Base-by-base conservation (phyloP, 352 stramenopile species). In the Globisporangium rhizosaccharum region DNA sequence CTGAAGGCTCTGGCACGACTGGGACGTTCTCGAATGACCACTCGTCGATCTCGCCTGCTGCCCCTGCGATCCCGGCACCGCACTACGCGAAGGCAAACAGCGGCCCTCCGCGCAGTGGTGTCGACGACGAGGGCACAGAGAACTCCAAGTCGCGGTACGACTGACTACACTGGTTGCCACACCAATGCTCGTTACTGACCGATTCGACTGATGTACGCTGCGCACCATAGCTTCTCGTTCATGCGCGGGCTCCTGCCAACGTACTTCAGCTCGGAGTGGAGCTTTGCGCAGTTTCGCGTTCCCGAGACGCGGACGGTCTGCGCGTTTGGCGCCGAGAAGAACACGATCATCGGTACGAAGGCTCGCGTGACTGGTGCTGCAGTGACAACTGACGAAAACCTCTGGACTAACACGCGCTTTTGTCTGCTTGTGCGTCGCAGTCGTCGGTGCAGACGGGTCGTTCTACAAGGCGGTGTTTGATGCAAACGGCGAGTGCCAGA, bases 221-320 rank as follows among this genome's bases (percentile, higher is more conserved):
- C 14, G 20, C 11, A 49, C 20, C 56, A n/a, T 5, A 94, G 83
- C 44, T 91, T 95, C 62, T 93, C 83, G 12, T 92, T 97, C 51
- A 92, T 97, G 76, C 82, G 85, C 23, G 88, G 90, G 48, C 68
- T 96, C 23, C 61, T 98, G 56, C 92, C 92, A 10, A 96, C 95
- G 69, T 98, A 98, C 64, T 97, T 98, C 62, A 94, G 80, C 71
- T 94, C 81, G 12, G 92, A 98, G 59, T 97, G 92, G 88, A 97
- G 88, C 63, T 96, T 96, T 62, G 92, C 90, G n/a, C 88, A 97
- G 66, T 96, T 98, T 53, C 86, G 87, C 54, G 89, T 97, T 20
- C 82, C 90, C 4, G 88, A 97, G 56, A 95, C 87, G 4, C 78
- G 81, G 51, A 97, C 85, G 44, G 94, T 98, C 51, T 97, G 90